Evolutionary conservation across 2,329 filamentous ascomycete species (phyloP).

Genomic region (Acephala macrosclerotiorum): DNA sequence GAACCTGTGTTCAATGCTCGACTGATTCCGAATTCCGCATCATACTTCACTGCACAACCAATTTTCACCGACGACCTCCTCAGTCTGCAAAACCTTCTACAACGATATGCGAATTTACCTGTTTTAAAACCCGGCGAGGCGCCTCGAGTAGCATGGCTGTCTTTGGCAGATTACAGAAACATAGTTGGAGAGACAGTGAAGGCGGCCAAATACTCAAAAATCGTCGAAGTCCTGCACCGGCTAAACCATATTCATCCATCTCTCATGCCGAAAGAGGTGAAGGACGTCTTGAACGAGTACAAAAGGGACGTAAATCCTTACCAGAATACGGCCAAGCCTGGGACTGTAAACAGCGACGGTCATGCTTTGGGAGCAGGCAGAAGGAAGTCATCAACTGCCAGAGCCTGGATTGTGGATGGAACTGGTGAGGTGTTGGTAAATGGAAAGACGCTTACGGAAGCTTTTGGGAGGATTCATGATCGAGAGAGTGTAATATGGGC

Average conservation of each 20-base stretch:
- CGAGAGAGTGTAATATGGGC: conserved; percentile 95
- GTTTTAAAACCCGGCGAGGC: conserved; percentile 69
- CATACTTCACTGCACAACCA: conserved; percentile 92
- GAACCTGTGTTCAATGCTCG: conserved; percentile 62
- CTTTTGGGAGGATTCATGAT: conserved; percentile 89
- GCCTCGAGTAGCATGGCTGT: conserved; percentile 82
- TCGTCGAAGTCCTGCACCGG: conserved; percentile 77
- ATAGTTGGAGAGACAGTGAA: conserved; percentile 76
- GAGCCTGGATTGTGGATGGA: conserved; percentile 89
- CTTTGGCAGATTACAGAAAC: conserved; percentile 76
- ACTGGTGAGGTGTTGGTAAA: conserved; percentile 91
- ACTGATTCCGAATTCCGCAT: conserved; percentile 82
- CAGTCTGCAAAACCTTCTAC: conserved; percentile 73
- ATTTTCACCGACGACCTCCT: conserved; percentile 87
- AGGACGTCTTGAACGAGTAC: conserved; percentile 70
- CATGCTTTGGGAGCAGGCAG: conserved; percentile 81
- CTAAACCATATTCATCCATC: conserved; percentile 86
- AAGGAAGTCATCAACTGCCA: conserved; percentile 86
- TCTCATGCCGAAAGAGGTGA: conserved; percentile 75
- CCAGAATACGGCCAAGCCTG: conserved; percentile 67
- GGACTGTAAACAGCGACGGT: conserved; percentile 77
- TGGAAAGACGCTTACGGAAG: conserved; percentile 81
- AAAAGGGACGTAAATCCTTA: conserved; percentile 77
- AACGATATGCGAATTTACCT: conserved; percentile 78
- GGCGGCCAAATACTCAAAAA: conserved; percentile 78